Evolutionary conservation across 495 filamentous ascomycete species (phyloP), one percentile per base, ranked within the genome.

Genomic region (Hypoxylon fragiforme): DNA sequence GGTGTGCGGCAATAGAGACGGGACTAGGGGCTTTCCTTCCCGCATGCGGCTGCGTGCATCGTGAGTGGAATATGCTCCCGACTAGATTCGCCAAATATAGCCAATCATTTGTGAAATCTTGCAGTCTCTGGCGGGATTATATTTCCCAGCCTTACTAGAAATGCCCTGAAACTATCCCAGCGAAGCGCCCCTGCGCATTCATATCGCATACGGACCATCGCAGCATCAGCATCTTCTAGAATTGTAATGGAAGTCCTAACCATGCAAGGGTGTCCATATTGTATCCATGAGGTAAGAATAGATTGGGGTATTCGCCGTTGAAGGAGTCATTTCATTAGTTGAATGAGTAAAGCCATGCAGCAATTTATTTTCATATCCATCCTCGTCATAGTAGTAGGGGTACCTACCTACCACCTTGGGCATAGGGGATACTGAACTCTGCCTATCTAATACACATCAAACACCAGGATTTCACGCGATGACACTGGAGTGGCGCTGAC

Each of bases 21-120:
- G 57, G 51, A 55, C 53, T 65, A 60, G 49, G n/a, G 62, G 64
- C 51, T 48, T 43, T 49, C 56, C 56, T 46, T 55, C 60, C 62
- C 59, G 59, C 48, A 7, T 30, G 3, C 62, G 65, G 62, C 18
- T 68, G 41, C 58, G 34, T 65, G 65, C 65, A 68, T 65, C 43
- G 37, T 52, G 60, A 59, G 47, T 53, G 48, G 48, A 43, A 49
- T 54, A n/a, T n/a, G n/a, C n/a, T n/a, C n/a, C 44, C 24, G 53
- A 35, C 37, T 48, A 62, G 42, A 57, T 58, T 63, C 60, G 54
- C 53, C 60, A 63, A 63, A 62, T 52, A 36, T 50, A 52, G 41
- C 58, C 58, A 62, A 63, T 63, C 59, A 57, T 57, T 54, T 34
- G 9, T 13, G 26, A 26, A 50, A n/a, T 32, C 43, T 48, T 13